phyloP scores from a whole-genome alignment of 768 basidiomycete genomes.

The Auricularia sp. region DNA sequence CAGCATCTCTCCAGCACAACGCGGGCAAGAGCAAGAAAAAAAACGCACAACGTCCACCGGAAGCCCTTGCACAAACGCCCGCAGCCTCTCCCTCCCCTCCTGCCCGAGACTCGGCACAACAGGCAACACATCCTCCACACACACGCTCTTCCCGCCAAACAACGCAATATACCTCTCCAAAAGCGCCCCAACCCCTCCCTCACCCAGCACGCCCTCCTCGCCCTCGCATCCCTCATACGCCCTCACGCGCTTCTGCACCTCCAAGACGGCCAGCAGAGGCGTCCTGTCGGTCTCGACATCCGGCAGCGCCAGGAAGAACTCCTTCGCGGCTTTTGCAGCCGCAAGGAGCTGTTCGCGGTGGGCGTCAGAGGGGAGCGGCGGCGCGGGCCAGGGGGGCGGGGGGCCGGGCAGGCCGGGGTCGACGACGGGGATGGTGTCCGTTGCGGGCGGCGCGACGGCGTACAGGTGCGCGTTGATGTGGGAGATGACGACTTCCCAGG shows the following conservation, averaged over 20 bases:
- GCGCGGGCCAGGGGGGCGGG: neutral
- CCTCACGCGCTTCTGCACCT: conserved; percentile 56
- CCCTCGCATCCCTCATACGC: conserved; percentile 33
- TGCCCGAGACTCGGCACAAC: conserved; percentile 40
- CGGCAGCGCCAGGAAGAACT: conserved; percentile 47
- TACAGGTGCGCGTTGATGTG: conserved; percentile 59
- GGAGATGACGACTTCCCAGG: conserved; percentile 78
- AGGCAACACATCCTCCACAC: conserved; percentile 71
- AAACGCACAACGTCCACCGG: conserved; percentile 37
- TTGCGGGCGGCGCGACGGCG: neutral
- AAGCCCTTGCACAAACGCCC: conserved; percentile 39
- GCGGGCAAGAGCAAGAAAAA: too few relatives aligned
- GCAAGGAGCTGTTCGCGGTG: neutral
- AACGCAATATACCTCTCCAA: conserved; percentile 59
- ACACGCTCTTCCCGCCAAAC: conserved; percentile 75
- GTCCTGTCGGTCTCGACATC: conserved; percentile 61
- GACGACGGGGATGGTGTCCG: neutral
- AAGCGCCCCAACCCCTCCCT: conserved; percentile 20
- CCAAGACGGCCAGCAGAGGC: conserved; percentile 60
- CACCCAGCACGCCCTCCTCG: conserved; percentile 27
- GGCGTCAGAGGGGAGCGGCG: neutral
- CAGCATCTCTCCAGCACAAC: too few relatives aligned
- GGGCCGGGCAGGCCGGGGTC: neutral
- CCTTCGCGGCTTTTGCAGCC: conserved; percentile 4
- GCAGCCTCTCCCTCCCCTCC: conserved; percentile 43